phyloP scores from a whole-genome alignment of 345 rosid species.

The Microthlaspi erraticum region DNA sequence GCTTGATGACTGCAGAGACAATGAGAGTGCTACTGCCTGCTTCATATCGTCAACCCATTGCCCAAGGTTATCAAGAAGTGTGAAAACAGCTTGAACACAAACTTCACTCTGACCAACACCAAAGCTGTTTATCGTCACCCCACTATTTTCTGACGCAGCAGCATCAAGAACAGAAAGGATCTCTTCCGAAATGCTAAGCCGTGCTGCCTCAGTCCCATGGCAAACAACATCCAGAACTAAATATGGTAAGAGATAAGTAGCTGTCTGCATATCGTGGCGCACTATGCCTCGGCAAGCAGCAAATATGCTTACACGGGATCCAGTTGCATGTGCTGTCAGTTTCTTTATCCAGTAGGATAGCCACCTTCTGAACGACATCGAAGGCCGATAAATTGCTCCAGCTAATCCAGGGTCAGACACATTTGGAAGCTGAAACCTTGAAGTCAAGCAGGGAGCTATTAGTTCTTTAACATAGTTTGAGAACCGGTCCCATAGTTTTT shows the following conservation, averaged over 20 bases:
- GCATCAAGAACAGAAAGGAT: constrained; percentile 87
- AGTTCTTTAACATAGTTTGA: constrained; percentile 94
- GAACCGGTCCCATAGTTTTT: constrained; percentile 88
- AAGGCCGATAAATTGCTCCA: constrained; percentile 85
- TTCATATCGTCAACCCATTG: constrained; percentile 96
- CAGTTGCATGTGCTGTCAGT: constrained; percentile 84
- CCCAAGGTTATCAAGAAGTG: constrained; percentile 97
- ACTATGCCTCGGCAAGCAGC: constrained; percentile 95
- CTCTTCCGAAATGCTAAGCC: constrained; percentile 82
- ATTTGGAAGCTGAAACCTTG: constrained; percentile 93
- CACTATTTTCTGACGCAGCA: constrained; percentile 77
- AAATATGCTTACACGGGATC: constrained; percentile 84
- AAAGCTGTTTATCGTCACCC: constrained; percentile 58
- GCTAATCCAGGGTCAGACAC: constrained; percentile 69
- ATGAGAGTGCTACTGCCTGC: constrained; percentile 85
- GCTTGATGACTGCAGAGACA: constrained; percentile 57
- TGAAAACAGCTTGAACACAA: constrained; percentile 93
- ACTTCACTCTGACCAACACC: constrained; percentile 84
- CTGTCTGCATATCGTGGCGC: constrained; percentile 96
- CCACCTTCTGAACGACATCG: constrained; percentile 98
- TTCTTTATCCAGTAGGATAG: constrained; percentile 82
- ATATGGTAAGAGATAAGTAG: constrained; percentile 87
- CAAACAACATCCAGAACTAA: constrained; percentile 88
- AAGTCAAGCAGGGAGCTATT: constrained; percentile 95
- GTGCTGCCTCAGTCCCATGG: constrained; percentile 85